Conservation (phyloP, 129 eudicot genomes). For the Rutidosis leptorrhynchoides region DNA sequence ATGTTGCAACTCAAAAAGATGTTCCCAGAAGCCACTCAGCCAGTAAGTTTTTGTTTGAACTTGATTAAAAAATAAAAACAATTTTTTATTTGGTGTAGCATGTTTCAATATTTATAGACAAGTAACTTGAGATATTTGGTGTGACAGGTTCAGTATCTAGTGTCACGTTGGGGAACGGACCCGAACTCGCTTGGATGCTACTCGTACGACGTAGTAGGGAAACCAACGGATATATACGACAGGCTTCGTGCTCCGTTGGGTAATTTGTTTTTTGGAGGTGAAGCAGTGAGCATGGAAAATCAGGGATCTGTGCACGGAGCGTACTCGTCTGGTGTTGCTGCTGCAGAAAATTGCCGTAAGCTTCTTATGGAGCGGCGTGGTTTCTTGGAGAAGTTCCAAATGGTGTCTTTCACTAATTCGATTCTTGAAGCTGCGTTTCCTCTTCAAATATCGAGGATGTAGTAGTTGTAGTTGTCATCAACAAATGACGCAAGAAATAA, state of each 20-base stretch:
- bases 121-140: not conserved
- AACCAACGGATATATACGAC: slow-evolving; percentile 79
- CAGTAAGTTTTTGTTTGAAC: slow-evolving; percentile 49
- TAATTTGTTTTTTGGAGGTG: slow-evolving; percentile 90
- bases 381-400: slow-evolving; percentile 49
- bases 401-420: slow-evolving; percentile 45
- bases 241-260: slow-evolving; percentile 82
- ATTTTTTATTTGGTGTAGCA: no score
- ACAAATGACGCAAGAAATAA: not conserved
- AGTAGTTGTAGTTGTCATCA: slow-evolving; percentile 41
- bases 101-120: no score
- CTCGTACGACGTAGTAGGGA: slow-evolving; percentile 87
- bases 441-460: slow-evolving; percentile 93
- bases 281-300: slow-evolving; percentile 92
- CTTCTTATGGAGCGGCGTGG: slow-evolving; percentile 63
- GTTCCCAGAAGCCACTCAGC: slow-evolving; percentile 80
- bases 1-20: slow-evolving; percentile 86
- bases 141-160: slow-evolving; percentile 72
- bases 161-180: slow-evolving; percentile 89
- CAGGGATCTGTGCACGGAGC: slow-evolving; percentile 99
- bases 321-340: slow-evolving; percentile 69
- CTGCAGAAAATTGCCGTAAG: slow-evolving; percentile 71
- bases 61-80: no score
- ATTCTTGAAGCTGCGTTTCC: slow-evolving; percentile 60
- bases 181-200: slow-evolving; percentile 82